Percentiles rank a stretch among this genome's conserved stretches.
These are phyloP conservation scores for Pseudocercospora fijiensis DNA, from an alignment of 2,329 filamentous ascomycete species.

Conservation along the genomic window DNA sequence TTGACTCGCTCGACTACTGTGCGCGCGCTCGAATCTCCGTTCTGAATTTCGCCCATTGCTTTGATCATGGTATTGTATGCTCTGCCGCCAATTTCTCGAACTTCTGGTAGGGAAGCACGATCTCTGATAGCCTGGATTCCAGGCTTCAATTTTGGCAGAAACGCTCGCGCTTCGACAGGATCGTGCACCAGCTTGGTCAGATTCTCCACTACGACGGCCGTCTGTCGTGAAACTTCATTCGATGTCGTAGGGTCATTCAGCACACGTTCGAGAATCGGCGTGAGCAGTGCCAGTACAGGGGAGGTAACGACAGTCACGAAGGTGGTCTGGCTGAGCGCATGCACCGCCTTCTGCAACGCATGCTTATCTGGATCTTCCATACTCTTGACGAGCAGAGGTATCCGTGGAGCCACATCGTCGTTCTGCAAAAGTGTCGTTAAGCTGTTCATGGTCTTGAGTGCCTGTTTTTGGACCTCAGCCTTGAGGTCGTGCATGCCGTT, in stretches of 20 bases:
- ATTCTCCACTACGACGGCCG: constrained; percentile 95
- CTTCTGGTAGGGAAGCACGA: constrained; percentile 88
- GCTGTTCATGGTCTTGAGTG: constrained; percentile 87
- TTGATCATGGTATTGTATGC: constrained; percentile 86
- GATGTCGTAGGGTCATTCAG: constrained; percentile 87
- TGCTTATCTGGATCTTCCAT: constrained; percentile 92
- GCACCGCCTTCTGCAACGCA: constrained; percentile 91
- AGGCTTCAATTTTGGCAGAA: constrained; percentile 89
- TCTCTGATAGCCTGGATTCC: constrained; percentile 88
- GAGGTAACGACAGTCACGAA: constrained; percentile 96
- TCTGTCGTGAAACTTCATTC: constrained; percentile 93
- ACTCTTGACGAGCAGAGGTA: constrained; percentile 86
- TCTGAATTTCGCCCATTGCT: constrained; percentile 71
- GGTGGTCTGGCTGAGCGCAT: constrained; percentile 95
- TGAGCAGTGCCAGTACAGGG: constrained; percentile 89
- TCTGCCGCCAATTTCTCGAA: constrained; percentile 81
- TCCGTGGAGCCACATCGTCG: constrained; percentile 90
- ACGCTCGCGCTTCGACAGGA: constrained; percentile 89
- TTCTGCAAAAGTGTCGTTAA: constrained; percentile 89
- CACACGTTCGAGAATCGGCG: constrained; percentile 88
- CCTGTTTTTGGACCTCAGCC: constrained; percentile 78
- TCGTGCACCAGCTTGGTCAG: constrained; percentile 96
- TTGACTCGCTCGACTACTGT: constrained; percentile 63
- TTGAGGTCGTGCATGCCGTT: constrained; percentile 96
- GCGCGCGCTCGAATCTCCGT: constrained; percentile 50